Base-by-base conservation (phyloP, 345 rosid species). In the Heritiera littoralis region DNA sequence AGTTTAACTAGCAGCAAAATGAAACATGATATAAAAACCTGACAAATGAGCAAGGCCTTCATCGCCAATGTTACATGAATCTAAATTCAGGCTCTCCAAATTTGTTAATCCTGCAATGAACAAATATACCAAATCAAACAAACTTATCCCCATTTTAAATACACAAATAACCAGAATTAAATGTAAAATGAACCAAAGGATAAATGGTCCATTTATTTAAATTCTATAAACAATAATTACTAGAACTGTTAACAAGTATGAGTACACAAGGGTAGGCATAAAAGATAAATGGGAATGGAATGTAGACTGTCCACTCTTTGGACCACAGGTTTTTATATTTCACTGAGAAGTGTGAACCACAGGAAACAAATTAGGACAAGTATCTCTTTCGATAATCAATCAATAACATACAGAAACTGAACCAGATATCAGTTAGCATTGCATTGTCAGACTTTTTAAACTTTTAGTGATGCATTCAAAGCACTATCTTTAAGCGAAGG, bases 61-160 rank as follows among this genome's bases (percentile, higher is more conserved):
- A 81, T 88, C 90, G n/a, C 71, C 81, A 58, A 89, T 81, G 58
- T 76, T 81, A 81, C 94, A 89, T 1, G 92, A 86, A 82, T 91
- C 94, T 85, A 91, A 86, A 81, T 89, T 89, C 92, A 91, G 83
- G 85, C 88, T 88, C 87, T 86, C 92, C 89, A 91, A 88, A 66
- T 85, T 82, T 73, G 79, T 90, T 78, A 90, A 83, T 78, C 84
- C 91, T 90, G 86, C 80, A 66, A 74, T 72, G 64, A 77, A 28
- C 30, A 20, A 18, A 40, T 30, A 49, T 12, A 56, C 7, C 74
- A 6, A 30, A 49, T 49, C 4, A 71, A 67, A 14, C 59, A 14
- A 49, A 11, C 54, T 49, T 30, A 49, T 28, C 43, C 13, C 40
- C 3, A 8, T 15, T 49, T 71, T 58, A 69, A 70, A 71, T 43